These are phyloP conservation scores for Coemansia sp. DNA, from an alignment of 192 early-diverging fungal genomes.

Conservation along the genomic window DNA sequence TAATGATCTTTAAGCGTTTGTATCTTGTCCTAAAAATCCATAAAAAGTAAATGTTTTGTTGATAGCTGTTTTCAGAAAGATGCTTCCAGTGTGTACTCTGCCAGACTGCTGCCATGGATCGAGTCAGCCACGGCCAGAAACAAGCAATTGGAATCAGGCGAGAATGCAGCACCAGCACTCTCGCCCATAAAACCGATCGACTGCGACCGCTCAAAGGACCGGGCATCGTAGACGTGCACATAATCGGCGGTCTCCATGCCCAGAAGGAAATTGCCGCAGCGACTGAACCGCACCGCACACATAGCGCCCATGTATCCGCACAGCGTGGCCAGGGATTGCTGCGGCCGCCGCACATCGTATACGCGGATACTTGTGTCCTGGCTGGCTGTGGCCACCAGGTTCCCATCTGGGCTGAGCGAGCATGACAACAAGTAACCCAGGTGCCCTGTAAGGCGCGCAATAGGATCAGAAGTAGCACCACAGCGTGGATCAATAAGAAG, in stretches of 20 bases:
- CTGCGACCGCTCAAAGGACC: slow-evolving; percentile 24
- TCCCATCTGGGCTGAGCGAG: slow-evolving; percentile 44
- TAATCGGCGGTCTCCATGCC: slow-evolving; percentile 54
- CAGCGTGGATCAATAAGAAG: slow-evolving; percentile 36
- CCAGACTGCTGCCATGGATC: slow-evolving; percentile 32
- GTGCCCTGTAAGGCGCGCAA: slow-evolving; percentile 39
- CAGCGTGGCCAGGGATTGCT: slow-evolving; percentile 21
- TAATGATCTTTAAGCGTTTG: background rate
- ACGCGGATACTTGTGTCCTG: slow-evolving; percentile 53
- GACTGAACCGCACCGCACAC: slow-evolving; percentile 40
- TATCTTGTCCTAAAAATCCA: too few species aligned
- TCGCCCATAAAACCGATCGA: slow-evolving; percentile 54
- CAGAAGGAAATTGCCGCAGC: slow-evolving; percentile 38
- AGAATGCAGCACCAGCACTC: slow-evolving; percentile 40
- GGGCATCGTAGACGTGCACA: slow-evolving; percentile 45
- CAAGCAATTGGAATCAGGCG: slow-evolving; percentile 46
- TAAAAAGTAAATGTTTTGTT: too few species aligned
- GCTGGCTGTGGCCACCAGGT: slow-evolving; percentile 48
- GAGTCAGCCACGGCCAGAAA: slow-evolving; percentile 47
- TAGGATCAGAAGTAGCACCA: background rate
- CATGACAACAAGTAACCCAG: slow-evolving; percentile 47
- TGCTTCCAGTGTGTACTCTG: slow-evolving; percentile 28
- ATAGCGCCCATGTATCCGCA: slow-evolving; percentile 49
- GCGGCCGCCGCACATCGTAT: slow-evolving; percentile 50
- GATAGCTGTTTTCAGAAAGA: too few species aligned